phyloP scores from a whole-genome alignment of 2,329 filamentous ascomycete species.

The Diaporthe citriasiana region DNA sequence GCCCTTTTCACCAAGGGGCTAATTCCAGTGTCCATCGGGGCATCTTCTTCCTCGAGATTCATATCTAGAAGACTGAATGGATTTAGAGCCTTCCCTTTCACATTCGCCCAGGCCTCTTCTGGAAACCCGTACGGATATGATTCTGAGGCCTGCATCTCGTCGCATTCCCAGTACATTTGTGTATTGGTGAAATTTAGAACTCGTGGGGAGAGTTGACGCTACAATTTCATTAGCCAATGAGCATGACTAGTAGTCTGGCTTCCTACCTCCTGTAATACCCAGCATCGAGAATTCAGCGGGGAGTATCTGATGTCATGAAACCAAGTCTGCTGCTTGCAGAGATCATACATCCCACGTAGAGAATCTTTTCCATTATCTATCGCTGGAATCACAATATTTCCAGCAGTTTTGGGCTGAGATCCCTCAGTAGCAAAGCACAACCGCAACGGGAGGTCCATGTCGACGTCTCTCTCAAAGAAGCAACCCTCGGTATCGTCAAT shows the following conservation, averaged over 20 bases:
- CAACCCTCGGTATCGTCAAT: slow-evolving; percentile 16
- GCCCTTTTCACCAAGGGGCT: slow-evolving; percentile 4
- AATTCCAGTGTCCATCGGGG: neutral
- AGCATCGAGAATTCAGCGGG: slow-evolving; percentile 3
- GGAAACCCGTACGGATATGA: slow-evolving; percentile 7
- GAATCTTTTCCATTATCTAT: neutral
- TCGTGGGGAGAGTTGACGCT: slow-evolving; percentile 8
- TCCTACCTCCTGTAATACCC: slow-evolving; percentile 15
- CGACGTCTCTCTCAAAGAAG: slow-evolving; percentile 15
- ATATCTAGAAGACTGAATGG: slow-evolving; percentile 6
- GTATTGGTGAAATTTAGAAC: neutral
- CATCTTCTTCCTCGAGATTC: neutral
- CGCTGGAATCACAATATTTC: slow-evolving; percentile 5
- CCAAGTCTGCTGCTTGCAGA: slow-evolving; percentile 14
- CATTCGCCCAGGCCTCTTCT: neutral
- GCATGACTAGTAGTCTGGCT: neutral
- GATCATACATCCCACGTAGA: slow-evolving; percentile 12
- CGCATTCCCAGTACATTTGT: slow-evolving; percentile 20
- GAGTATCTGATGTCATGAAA: neutral
- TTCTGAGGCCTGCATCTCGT: slow-evolving; percentile 21
- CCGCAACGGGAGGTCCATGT: slow-evolving; percentile 13
- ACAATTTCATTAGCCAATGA: neutral
- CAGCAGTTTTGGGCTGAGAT: neutral
- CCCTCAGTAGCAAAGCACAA: neutral
- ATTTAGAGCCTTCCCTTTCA: neutral